Evolutionary conservation across 192 early-diverging fungal genomes (phyloP).

Genomic region (Fimicolochytrium jonesii): DNA sequence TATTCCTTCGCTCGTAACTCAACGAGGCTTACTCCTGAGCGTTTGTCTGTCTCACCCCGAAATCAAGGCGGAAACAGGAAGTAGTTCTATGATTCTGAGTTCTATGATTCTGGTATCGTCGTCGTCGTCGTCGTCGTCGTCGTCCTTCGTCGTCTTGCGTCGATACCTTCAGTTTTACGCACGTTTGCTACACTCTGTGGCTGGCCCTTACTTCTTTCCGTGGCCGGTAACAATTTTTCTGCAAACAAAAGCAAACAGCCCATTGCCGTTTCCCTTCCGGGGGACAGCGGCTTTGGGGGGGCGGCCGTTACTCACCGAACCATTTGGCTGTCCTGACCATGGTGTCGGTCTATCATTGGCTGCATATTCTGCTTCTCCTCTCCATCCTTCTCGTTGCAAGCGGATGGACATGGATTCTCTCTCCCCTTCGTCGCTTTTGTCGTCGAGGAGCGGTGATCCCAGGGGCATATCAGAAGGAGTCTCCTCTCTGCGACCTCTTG

Average conservation of each 20-base stretch:
- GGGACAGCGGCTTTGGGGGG: not conserved
- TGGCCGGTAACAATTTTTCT: not conserved
- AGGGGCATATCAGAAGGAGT: too few species aligned
- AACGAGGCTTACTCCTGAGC: constrained; percentile 33
- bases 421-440: not conserved
- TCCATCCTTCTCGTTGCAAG: too few species aligned
- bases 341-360: not conserved
- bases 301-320: not conserved
- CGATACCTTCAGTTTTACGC: not conserved
- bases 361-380: not conserved
- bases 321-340: not conserved
- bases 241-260: not conserved
- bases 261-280: not conserved
- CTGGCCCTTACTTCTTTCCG: not conserved
- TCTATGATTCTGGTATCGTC: too few species aligned
- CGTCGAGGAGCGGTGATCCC: not conserved
- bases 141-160: too few species aligned
- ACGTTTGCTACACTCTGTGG: constrained; percentile 1
- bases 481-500: not conserved
- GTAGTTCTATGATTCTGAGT: too few species aligned
- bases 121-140: too few species aligned
- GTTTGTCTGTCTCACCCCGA: constrained; percentile 16
- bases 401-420: not conserved
- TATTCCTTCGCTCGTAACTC: constrained; percentile 14
- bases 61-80: constrained; percentile 14